A percentile compares a stretch with the other conserved stretches of the same genome.
These are phyloP conservation scores for Linum trigynum DNA, from an alignment of 345 rosid species.

Conservation along the genomic window DNA sequence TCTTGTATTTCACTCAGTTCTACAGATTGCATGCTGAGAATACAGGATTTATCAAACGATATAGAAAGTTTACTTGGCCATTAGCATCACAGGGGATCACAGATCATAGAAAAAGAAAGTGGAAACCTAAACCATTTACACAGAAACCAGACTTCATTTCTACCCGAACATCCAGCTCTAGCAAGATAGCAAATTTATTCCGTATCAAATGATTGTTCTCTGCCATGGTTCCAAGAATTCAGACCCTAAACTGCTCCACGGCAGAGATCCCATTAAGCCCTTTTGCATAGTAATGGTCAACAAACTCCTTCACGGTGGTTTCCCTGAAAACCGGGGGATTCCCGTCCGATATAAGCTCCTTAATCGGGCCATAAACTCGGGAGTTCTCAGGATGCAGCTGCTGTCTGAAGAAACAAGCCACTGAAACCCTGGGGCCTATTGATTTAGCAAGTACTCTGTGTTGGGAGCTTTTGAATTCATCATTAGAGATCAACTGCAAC, in stretches of 20 bases:
- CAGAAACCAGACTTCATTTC: neutral
- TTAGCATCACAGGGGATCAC: too few relatives aligned
- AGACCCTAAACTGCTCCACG: neutral
- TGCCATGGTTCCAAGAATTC: neutral
- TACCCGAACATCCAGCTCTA: neutral
- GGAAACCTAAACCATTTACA: too few relatives aligned
- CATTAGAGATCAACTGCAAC: neutral
- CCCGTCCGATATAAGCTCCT: slow-evolving; percentile 1
- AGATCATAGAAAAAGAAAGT: too few relatives aligned
- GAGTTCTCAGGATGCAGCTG: neutral
- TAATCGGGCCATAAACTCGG: neutral
- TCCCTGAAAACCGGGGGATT: slow-evolving; percentile 3
- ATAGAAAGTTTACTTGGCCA: too few relatives aligned
- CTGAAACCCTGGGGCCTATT: neutral
- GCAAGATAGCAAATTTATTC: too few relatives aligned
- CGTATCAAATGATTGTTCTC: too few relatives aligned
- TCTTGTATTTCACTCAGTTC: too few relatives aligned
- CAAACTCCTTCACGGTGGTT: neutral
- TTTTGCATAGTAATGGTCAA: neutral
- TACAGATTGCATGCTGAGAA: too few relatives aligned
- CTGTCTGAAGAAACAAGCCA: neutral
- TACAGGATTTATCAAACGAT: too few relatives aligned
- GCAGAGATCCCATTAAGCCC: neutral
- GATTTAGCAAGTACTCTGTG: neutral
- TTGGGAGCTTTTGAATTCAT: neutral